These are phyloP conservation scores for Brassica hybrid DNA, from an alignment of 441 rosid genomes.

Conservation along the genomic window DNA sequence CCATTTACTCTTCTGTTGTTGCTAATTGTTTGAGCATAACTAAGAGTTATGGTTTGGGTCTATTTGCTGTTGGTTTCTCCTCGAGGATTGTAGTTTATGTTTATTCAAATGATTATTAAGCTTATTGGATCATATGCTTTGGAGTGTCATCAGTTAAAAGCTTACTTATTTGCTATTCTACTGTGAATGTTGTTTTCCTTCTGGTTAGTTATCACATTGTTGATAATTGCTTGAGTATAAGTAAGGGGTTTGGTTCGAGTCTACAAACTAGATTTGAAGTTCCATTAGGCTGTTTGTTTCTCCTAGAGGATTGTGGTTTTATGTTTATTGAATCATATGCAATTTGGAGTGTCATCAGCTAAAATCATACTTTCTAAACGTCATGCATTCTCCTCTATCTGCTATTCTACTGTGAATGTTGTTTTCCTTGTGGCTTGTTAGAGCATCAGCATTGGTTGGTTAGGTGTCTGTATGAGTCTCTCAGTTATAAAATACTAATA, in stretches of 20 bases:
- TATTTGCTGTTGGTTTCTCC: conserved; percentile 10
- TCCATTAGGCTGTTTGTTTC: background rate
- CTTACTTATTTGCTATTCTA: no score
- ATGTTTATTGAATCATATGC: conserved; percentile 8
- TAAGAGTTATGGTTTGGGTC: no score
- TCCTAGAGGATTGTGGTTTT: conserved; percentile 19
- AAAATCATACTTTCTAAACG: background rate
- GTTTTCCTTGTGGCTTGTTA: background rate
- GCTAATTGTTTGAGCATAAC: no score
- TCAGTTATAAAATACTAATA: no score
- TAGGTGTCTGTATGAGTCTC: no score
- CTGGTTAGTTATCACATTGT: no score
- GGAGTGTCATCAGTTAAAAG: no score
- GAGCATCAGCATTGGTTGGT: no score
- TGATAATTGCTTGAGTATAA: background rate
- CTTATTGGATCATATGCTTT: no score
- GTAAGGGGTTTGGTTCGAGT: background rate
- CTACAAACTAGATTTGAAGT: background rate
- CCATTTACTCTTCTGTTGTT: background rate
- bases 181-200: no score
- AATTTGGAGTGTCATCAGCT: background rate
- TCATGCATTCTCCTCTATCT: background rate
- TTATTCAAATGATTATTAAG: no score
- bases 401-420: background rate
- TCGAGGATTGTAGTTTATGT: conserved; percentile 13